Evolutionary conservation across 2,329 filamentous ascomycete genomes (phyloP).

Genomic region (Talaromyces atroroseus): DNA sequence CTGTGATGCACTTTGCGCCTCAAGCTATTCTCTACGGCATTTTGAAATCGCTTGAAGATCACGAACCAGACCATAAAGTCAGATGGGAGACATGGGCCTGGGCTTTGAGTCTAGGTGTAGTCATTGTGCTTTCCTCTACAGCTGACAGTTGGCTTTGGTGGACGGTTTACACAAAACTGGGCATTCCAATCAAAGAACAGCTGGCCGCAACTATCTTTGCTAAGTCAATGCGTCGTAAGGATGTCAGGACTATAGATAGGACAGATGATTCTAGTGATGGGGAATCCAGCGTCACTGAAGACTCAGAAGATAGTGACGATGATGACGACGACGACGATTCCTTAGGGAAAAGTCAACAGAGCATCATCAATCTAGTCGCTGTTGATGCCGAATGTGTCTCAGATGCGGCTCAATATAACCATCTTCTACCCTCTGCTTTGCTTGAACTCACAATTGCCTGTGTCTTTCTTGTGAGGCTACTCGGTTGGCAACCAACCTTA

Average conservation of each 20-base stretch:
- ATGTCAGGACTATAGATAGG: conserved; percentile 58
- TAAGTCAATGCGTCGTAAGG: conserved; percentile 68
- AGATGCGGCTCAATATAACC: conserved; percentile 63
- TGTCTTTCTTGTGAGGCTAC: conserved; percentile 62
- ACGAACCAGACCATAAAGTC: conserved; percentile 43
- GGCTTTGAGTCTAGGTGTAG: conserved; percentile 57
- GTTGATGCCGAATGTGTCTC: conserved; percentile 66
- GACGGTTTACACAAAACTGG: conserved; percentile 56
- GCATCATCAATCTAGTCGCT: conserved; percentile 71
- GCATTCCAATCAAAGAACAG: conserved; percentile 61
- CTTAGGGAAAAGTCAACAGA: conserved; percentile 56
- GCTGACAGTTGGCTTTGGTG: conserved; percentile 61
- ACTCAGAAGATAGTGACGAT: conserved; percentile 28
- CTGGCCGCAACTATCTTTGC: conserved; percentile 66
- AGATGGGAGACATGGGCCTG: conserved; percentile 57
- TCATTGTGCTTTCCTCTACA: conserved; percentile 51
- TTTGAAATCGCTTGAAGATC: conserved; percentile 57
- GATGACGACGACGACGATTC: conserved; percentile 44
- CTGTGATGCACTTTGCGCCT: conserved; percentile 58
- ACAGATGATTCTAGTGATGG: conserved; percentile 31
- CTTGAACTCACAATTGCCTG: conserved; percentile 63
- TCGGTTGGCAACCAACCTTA: conserved; percentile 66
- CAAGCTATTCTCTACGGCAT: conserved; percentile 63
- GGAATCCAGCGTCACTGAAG: conserved; percentile 29
- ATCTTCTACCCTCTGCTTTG: conserved; percentile 57